A percentile compares a stretch with the other conserved stretches of the same genome.
Conservation (phyloP, 352 stramenopile species). For the Phytopythium vexans region DNA sequence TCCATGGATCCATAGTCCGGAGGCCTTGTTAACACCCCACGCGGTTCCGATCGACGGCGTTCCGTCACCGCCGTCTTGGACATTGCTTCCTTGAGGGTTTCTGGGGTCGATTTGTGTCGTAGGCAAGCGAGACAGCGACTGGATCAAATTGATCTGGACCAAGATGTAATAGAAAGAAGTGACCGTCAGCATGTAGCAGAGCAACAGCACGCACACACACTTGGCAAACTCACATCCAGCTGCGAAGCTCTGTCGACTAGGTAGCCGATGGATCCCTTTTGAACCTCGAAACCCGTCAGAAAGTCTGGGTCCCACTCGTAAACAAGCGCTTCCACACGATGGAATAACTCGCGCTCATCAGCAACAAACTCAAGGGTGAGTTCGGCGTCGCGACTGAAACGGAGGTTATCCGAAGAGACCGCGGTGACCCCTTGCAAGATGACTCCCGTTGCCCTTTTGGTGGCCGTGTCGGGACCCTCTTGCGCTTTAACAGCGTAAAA, state of each 20-base stretch:
- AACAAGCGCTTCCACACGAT: slow-evolving; percentile 49
- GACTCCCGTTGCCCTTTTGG: slow-evolving; percentile 20
- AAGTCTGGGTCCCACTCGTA: slow-evolving; percentile 86
- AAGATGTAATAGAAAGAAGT: slow-evolving; percentile 11
- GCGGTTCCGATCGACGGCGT: slow-evolving; percentile 65
- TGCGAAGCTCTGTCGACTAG: slow-evolving; percentile 60
- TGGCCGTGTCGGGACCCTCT: slow-evolving; percentile 55
- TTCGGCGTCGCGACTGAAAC: neutral
- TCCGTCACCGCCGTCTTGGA: slow-evolving; percentile 19
- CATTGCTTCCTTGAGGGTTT: slow-evolving; percentile 28
- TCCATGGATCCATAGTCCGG: slow-evolving; percentile 87
- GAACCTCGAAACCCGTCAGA: slow-evolving; percentile 85
- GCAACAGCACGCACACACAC: too few species aligned
- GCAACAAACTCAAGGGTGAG: slow-evolving; percentile 10
- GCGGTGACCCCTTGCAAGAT: neutral
- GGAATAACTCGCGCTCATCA: slow-evolving; percentile 63
- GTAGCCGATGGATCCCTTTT: slow-evolving; percentile 78
- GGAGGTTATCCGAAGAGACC: slow-evolving; percentile 1
- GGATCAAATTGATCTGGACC: slow-evolving; percentile 65
- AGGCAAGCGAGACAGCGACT: slow-evolving; percentile 61
- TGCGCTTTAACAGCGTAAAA: slow-evolving; percentile 74
- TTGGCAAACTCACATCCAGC: slow-evolving; percentile 32
- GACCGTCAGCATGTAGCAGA: too few species aligned
- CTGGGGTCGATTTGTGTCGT: slow-evolving; percentile 45
- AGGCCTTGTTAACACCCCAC: slow-evolving; percentile 79